Conservation (phyloP, 768 basidiomycete genomes). For the Pulveroboletus sp. region DNA sequence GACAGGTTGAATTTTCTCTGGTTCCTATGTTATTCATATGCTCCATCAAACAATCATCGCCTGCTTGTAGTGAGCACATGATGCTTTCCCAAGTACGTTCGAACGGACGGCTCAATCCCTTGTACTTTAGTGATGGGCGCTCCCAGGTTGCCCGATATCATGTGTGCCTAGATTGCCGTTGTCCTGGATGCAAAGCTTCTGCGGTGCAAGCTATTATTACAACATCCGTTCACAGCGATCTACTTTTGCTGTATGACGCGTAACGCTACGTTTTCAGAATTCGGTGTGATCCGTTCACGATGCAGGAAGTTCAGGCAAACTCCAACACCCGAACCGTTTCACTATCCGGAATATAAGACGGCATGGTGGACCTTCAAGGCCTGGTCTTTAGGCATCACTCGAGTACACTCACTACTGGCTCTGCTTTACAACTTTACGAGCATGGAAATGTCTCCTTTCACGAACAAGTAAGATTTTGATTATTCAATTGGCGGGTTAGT, state of each 20-base stretch:
- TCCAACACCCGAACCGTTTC: conserved; percentile 6
- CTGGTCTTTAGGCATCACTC: not conserved
- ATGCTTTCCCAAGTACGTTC: not conserved
- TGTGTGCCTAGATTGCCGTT: not conserved
- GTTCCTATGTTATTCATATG: not conserved
- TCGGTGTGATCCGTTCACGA: conserved; percentile 5
- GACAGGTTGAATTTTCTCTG: conserved; percentile 1
- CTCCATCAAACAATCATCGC: conserved; percentile 6
- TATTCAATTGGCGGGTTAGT: not conserved
- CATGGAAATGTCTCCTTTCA: conserved; percentile 5
- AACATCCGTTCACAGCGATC: not conserved
- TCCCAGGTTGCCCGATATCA: not conserved
- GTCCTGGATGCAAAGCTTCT: not conserved
- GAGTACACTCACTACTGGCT: not conserved
- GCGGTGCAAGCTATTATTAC: conserved; percentile 2
- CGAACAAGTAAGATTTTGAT: conserved; percentile 9
- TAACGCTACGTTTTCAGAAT: not conserved
- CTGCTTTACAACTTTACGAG: not conserved
- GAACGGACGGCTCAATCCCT: not conserved
- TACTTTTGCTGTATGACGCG: conserved; percentile 19
- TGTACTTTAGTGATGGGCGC: not conserved
- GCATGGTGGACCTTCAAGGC: conserved; percentile 10
- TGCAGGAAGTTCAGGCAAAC: conserved; percentile 1
- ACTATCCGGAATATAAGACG: conserved; percentile 8
- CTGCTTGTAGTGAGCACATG: not conserved